Conservation (phyloP, 352 stramenopile species). For the Salisapilia sapeloensis region DNA sequence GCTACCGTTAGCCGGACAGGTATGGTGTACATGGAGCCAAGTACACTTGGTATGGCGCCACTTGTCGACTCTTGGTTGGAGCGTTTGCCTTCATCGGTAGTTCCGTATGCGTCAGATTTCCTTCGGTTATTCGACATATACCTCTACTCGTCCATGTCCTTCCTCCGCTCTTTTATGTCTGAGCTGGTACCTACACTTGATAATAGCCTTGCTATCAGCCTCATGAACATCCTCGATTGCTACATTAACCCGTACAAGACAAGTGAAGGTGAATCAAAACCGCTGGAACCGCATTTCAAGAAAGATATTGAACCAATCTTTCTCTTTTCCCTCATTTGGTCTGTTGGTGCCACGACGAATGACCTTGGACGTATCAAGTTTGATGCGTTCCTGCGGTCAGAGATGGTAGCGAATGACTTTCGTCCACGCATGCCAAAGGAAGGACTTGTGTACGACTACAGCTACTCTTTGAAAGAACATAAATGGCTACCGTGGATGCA, state of each 20-base stretch:
- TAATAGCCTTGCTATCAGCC: slow-evolving; percentile 83
- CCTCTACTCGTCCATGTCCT: slow-evolving; percentile 71
- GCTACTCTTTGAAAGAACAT: slow-evolving; percentile 71
- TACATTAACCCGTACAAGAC: slow-evolving; percentile 57
- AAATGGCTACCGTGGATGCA: slow-evolving; percentile 91
- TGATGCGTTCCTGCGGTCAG: slow-evolving; percentile 75
- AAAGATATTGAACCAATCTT: slow-evolving; percentile 78
- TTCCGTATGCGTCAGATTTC: slow-evolving; percentile 20
- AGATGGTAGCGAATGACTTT: slow-evolving; percentile 62
- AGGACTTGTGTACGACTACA: slow-evolving; percentile 84
- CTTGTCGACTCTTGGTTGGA: slow-evolving; percentile 86
- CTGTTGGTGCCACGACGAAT: slow-evolving; percentile 82
- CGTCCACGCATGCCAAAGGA: slow-evolving; percentile 29
- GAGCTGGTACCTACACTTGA: slow-evolving; percentile 88
- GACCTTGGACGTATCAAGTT: slow-evolving; percentile 69
- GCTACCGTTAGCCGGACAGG: slow-evolving; percentile 89
- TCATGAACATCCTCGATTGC: slow-evolving; percentile 89
- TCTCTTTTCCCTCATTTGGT: slow-evolving; percentile 88
- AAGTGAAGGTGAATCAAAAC: slow-evolving; percentile 21
- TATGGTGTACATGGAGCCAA: slow-evolving; percentile 95
- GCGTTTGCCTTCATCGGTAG: slow-evolving; percentile 22
- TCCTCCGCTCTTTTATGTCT: slow-evolving; percentile 70
- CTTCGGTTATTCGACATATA: slow-evolving; percentile 83
- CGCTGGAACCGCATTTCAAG: slow-evolving; percentile 49
- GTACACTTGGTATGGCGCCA: slow-evolving; percentile 74